Conservation (phyloP, 2,329 filamentous ascomycete species). For the Parasarocladium wereldwijsianum region DNA sequence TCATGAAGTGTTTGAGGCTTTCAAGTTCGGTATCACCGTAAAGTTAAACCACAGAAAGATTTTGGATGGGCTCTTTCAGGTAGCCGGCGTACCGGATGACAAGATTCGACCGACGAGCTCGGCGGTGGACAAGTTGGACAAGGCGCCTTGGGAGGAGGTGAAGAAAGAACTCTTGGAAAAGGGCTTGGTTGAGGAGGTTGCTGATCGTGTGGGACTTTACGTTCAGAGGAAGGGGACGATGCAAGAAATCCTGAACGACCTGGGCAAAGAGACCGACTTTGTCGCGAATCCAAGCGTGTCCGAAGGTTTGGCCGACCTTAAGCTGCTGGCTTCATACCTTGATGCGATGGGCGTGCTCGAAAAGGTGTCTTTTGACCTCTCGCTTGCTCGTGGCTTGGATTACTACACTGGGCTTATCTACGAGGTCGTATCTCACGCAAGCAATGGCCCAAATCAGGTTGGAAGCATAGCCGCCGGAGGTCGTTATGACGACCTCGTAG, state of each 20-base stretch:
- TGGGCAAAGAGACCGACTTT: slow-evolving; percentile 54
- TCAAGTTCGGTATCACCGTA: slow-evolving; percentile 43
- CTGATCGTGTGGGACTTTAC: slow-evolving; percentile 77
- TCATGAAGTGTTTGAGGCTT: slow-evolving; percentile 62
- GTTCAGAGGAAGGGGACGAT: slow-evolving; percentile 63
- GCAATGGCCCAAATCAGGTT: slow-evolving; percentile 43
- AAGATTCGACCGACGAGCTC: slow-evolving; percentile 83
- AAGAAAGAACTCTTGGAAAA: slow-evolving; percentile 90
- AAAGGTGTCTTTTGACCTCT: slow-evolving; percentile 76
- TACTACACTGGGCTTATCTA: slow-evolving; percentile 88
- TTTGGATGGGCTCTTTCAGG: slow-evolving; percentile 80
- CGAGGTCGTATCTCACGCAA: slow-evolving; percentile 40
- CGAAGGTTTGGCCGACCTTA: slow-evolving; percentile 68
- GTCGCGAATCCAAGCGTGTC: slow-evolving; percentile 60
- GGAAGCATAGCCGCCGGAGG: slow-evolving; percentile 83
- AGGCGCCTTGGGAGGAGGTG: slow-evolving; percentile 79
- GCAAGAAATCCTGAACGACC: slow-evolving; percentile 57
- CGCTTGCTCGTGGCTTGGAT: slow-evolving; percentile 78
- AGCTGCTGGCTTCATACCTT: slow-evolving; percentile 66
- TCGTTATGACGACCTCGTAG: slow-evolving; percentile 83
- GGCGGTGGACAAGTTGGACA: slow-evolving; percentile 92
- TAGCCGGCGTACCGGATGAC: slow-evolving; percentile 75
- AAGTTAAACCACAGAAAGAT: slow-evolving; percentile 94
- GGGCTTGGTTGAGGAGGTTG: slow-evolving; percentile 59
- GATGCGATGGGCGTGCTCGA: slow-evolving; percentile 60